Base-by-base conservation (phyloP, 805 yeast species). In the Lipomyces yamadae region DNA sequence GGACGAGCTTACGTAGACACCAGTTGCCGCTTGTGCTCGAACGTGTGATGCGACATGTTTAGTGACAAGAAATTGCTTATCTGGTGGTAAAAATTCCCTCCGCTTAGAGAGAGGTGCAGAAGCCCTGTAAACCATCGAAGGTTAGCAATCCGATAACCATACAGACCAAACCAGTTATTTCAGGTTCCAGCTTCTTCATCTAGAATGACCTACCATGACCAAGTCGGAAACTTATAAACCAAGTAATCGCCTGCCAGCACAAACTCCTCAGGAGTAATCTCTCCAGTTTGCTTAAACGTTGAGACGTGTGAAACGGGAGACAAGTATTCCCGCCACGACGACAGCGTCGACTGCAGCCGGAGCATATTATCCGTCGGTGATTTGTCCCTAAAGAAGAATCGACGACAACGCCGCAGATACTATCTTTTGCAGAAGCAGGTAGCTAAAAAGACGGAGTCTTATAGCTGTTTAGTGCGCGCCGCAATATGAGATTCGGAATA, bases 221-320 rank as follows among this genome's bases (percentile, higher is more conserved):
- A 95, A 0, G 98, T 95, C 1, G 99, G 98, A 76, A 95, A 95
- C 81, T 89, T 91, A 78, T 87, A 88, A 39, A 88, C 93, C 65
- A 95, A 80, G 77, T 92, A 95, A 77, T 95, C 98, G 30, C 99
- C 99, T 2, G 99, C 98, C 63, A 81, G 82, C 8, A 92, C 94
- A 79, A 95, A 95, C 77, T 95, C 99, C 62, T 91, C 97, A 0
- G 99, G 99, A 0, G 97, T 91, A 61, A 95, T 88, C 76, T 94
- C 95, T 3, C 99, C 99, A 0, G 97, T 90, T 59, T 83, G 79
- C 63, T 86, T 82, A 79, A 92, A 95, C 18, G 95, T 91, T 33
- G 98, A 92, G n/a, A 81, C 85, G 77, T 93, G 91, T 56, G 88
- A 84, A 1, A 94, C 88, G 1, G 99, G 99, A 2, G 99, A 94